A percentile compares a stretch with the other conserved stretches of the same genome.
Conservation (phyloP, 345 rosid species). For the Eutrema heterophyllum region DNA sequence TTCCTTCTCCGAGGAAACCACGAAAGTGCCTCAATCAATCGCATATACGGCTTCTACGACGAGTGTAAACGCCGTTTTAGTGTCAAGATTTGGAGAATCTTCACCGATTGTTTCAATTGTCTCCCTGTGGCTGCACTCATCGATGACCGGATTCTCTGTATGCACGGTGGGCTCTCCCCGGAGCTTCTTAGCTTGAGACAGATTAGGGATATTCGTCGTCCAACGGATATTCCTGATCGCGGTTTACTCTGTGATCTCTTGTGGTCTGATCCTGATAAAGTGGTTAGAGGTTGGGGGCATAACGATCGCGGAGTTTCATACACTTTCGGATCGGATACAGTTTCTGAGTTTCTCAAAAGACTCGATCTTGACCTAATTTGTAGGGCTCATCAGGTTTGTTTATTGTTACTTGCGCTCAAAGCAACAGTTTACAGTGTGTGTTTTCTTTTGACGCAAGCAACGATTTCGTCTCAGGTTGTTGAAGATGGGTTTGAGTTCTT, state of each 20-base stretch:
- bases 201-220: conserved; percentile 64
- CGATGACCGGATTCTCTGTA: conserved; percentile 78
- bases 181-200: conserved; percentile 58
- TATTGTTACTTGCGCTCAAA: neutral
- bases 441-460: conserved; percentile 5
- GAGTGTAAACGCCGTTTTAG: conserved; percentile 81
- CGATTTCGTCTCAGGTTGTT: conserved; percentile 51
- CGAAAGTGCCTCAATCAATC: conserved; percentile 81
- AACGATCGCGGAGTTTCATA: conserved; percentile 88
- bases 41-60: conserved; percentile 81
- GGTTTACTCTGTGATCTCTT: conserved; percentile 91
- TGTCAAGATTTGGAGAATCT: conserved; percentile 68
- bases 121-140: conserved; percentile 81
- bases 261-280: conserved; percentile 86
- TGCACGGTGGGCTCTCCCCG: conserved; percentile 94
- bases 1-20: conserved; percentile 90
- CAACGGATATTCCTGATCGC: conserved; percentile 70
- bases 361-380: conserved; percentile 77
- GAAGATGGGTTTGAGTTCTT: conserved; percentile 92
- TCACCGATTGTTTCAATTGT: conserved; percentile 85
- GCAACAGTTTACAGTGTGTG: neutral
- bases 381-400: conserved; percentile 80
- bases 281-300: conserved; percentile 60
- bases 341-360: conserved; percentile 53
- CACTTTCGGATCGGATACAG: conserved; percentile 65